Conservation (phyloP, 2,329 filamentous ascomycete species). For the Balansia obtecta region DNA sequence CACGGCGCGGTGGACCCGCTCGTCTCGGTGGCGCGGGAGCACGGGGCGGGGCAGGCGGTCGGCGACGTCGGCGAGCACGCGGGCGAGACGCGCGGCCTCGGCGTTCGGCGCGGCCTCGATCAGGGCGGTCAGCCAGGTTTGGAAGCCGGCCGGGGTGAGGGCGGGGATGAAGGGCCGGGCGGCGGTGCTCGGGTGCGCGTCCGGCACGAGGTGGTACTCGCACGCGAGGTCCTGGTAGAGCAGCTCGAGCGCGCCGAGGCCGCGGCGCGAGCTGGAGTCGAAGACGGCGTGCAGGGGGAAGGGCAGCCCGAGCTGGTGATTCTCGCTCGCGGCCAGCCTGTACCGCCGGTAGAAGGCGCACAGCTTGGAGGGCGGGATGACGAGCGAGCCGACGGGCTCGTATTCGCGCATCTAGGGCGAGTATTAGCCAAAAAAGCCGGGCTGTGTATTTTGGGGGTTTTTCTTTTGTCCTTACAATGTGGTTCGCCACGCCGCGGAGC, state of each 20-base stretch:
- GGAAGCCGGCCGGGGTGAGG: slow-evolving; percentile 56
- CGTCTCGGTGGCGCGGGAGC: slow-evolving; percentile 49
- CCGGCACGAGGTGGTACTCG: slow-evolving; percentile 54
- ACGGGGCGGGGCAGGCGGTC: slow-evolving; percentile 65
- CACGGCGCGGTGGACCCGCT: slow-evolving; percentile 45
- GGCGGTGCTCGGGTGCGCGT: slow-evolving; percentile 29
- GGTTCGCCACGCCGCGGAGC: slow-evolving; percentile 58
- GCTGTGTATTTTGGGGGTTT: no score
- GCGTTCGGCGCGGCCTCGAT: slow-evolving; percentile 65
- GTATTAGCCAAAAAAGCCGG: no score
- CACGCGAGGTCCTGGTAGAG: slow-evolving; percentile 43
- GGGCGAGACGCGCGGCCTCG: slow-evolving; percentile 58
- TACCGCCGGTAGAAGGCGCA: slow-evolving; percentile 59
- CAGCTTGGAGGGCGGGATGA: slow-evolving; percentile 67
- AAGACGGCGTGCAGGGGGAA: slow-evolving; percentile 58
- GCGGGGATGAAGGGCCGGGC: slow-evolving; percentile 50
- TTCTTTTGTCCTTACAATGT: slow-evolving; percentile 61
- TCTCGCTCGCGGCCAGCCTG: no score
- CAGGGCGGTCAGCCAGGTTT: slow-evolving; percentile 58
- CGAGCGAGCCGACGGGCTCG: slow-evolving; percentile 30
- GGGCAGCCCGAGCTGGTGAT: no score
- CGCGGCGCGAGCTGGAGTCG: slow-evolving; percentile 21
- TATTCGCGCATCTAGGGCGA: slow-evolving; percentile 21
- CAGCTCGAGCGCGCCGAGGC: slow-evolving; percentile 21
- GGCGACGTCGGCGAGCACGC: slow-evolving; percentile 56